Conservation (phyloP, 129 eudicot genomes). For the Arctium minus region DNA sequence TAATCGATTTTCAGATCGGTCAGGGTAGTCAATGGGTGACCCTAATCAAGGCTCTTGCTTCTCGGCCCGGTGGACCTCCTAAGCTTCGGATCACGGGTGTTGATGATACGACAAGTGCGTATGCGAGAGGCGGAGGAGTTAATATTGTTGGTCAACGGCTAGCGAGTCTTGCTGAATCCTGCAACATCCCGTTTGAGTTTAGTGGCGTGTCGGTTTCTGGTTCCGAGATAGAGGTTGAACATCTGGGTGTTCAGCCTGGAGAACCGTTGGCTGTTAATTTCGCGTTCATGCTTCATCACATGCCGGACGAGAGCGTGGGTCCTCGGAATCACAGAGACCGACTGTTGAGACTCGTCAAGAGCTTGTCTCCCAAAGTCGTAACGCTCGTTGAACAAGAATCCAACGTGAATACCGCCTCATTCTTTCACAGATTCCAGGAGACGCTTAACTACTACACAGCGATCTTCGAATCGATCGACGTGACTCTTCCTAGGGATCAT, state of each 20-base stretch:
- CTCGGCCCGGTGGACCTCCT: constrained; percentile 67
- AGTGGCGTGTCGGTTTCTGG: constrained; percentile 33
- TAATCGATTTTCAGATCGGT: constrained; percentile 54
- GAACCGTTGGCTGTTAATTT: constrained; percentile 60
- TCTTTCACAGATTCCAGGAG: constrained; percentile 44
- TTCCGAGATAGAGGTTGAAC: constrained; percentile 16
- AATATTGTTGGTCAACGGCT: constrained; percentile 44
- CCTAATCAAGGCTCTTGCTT: constrained; percentile 56
- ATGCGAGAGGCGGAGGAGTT: constrained; percentile 44
- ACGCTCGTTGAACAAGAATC: constrained; percentile 60
- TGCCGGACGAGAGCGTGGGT: constrained; percentile 62
- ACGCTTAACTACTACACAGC: constrained; percentile 40
- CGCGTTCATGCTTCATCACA: constrained; percentile 52
- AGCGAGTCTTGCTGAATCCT: constrained; percentile 35
- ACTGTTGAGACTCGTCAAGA: constrained; percentile 43
- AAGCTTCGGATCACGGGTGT: constrained; percentile 46
- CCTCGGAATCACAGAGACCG: constrained; percentile 46
- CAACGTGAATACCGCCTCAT: constrained; percentile 43
- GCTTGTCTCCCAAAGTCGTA: constrained; percentile 52
- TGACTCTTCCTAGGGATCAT: constrained; percentile 47
- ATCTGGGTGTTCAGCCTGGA: constrained; percentile 39
- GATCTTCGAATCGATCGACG: constrained; percentile 57
- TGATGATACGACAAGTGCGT: constrained; percentile 37
- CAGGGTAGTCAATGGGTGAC: constrained; percentile 58
- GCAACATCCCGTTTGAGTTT: constrained; percentile 59